Evolutionary conservation across 179 eudicot genomes (phyloP).

Genomic region (Beta macrorhiza): DNA sequence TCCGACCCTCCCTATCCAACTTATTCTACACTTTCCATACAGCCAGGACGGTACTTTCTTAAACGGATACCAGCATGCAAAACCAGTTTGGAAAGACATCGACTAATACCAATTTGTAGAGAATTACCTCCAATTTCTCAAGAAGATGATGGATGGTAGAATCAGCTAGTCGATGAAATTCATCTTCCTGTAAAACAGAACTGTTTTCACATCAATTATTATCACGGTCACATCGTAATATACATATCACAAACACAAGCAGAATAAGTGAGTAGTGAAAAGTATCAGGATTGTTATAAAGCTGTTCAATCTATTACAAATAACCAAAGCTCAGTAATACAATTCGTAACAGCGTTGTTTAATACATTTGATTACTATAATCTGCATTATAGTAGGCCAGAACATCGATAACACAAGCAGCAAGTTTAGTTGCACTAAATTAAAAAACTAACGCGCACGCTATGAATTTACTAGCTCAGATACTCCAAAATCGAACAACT

Average conservation of each 20-base stretch:
- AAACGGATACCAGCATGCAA: not conserved
- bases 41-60: not conserved
- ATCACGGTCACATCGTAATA: slow-evolving; percentile 22
- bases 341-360: too few species aligned
- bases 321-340: too few species aligned
- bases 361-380: too few species aligned
- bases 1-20: not conserved
- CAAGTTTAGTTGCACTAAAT: not conserved
- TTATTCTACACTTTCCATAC: not conserved
- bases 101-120: not conserved
- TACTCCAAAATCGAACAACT: too few species aligned
- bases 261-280: not conserved
- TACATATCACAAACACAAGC: not conserved
- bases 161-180: slow-evolving; percentile 79
- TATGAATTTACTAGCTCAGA: too few species aligned
- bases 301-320: not conserved
- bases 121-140: slow-evolving; percentile 81
- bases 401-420: not conserved
- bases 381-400: too few species aligned
- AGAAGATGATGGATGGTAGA: slow-evolving; percentile 76
- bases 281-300: not conserved
- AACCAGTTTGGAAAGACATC: not conserved
- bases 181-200: slow-evolving; percentile 77
- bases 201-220: slow-evolving; percentile 54
- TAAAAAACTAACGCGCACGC: too few species aligned